Base-by-base conservation (phyloP, 164 flowering plant species). In the Stephania cephalantha region DNA sequence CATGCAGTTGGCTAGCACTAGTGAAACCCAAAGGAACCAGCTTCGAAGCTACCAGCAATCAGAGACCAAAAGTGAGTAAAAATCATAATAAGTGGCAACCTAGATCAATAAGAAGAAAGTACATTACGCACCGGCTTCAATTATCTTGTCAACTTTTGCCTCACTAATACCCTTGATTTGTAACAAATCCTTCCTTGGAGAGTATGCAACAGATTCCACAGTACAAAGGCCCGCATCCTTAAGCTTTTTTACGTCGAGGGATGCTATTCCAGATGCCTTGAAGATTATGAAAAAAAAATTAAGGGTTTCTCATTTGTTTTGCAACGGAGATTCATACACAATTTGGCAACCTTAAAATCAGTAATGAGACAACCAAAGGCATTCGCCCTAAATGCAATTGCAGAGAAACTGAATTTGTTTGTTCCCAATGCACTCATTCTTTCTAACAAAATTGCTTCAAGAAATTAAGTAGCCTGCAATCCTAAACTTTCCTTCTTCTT, bases 91-190 rank as follows among this genome's bases (percentile, higher is more conserved):
- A 18, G 63, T 13, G 11, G 63, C 17, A 18, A 55, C 63, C 17
- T 12, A 12, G 18, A 55, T 55, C 18, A 55, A 55, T 9, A 42
- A 4, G 71, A 4, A 15, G 50, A 50, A 11, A 12, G 20, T 35
- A 46, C 55, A 9, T 15, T 52, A 18, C 82, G 55, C 81, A 78
- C 97, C 97, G 81, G 98, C 99, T 85, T 93, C 97, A 29, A 91
- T 84, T 77, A 93, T 89, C 82, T 91, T 95, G 80, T 95, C 97
- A 73, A 95, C 98, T 86, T 93, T 95, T 72, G 97, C 94, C 75
- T 95, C 98, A 78, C 98, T 93, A 63, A 95, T 93, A 75, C 98
- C 99, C 82, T 95, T 93, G 44, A 95, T 93, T 74, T 89, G 99
- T 77, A 93, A 84, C 74, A 95, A 91, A 66, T 95, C 98, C 79